A percentile compares a stretch with the other conserved stretches of the same genome.
Conservation (phyloP, 345 rosid species). For the Dipteronia sinensis region DNA sequence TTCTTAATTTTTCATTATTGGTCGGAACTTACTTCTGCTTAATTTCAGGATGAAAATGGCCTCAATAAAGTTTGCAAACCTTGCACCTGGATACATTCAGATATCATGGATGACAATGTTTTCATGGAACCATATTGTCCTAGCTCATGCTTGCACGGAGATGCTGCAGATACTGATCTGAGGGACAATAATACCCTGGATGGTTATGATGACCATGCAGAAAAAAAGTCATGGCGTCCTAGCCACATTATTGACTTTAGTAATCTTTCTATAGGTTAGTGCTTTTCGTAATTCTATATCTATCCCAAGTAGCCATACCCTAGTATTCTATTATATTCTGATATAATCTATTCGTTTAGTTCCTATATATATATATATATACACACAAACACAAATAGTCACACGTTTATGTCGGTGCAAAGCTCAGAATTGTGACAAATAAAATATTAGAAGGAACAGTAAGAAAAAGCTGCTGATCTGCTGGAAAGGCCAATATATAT, state of each 20-base stretch:
- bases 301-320: background rate
- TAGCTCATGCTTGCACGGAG: slow-evolving; percentile 25
- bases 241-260: slow-evolving; percentile 85
- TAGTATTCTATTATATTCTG: background rate
- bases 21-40: slow-evolving; percentile 22
- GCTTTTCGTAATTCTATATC: slow-evolving; percentile 5
- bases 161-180: slow-evolving; percentile 12
- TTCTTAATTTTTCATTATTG: background rate
- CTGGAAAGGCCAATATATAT: background rate
- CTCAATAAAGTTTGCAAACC: slow-evolving; percentile 42
- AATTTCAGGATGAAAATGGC: slow-evolving; percentile 50
- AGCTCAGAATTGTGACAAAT: background rate
- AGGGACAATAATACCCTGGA: slow-evolving; percentile 24
- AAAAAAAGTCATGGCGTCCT: slow-evolving; percentile 60
- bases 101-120: slow-evolving; percentile 93
- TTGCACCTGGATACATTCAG: slow-evolving; percentile 86
- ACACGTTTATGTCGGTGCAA: background rate
- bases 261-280: slow-evolving; percentile 69
- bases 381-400: background rate
- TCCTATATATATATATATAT: background rate
- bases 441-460: background rate
- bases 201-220: slow-evolving; percentile 32
- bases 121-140: slow-evolving; percentile 59
- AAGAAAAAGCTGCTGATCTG: background rate
- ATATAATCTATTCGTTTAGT: background rate